Percentiles rank a stretch among this genome's conserved stretches.
Evolutionary conservation across 306 rosid species (phyloP).

Genomic region (Castanea crenata): DNA sequence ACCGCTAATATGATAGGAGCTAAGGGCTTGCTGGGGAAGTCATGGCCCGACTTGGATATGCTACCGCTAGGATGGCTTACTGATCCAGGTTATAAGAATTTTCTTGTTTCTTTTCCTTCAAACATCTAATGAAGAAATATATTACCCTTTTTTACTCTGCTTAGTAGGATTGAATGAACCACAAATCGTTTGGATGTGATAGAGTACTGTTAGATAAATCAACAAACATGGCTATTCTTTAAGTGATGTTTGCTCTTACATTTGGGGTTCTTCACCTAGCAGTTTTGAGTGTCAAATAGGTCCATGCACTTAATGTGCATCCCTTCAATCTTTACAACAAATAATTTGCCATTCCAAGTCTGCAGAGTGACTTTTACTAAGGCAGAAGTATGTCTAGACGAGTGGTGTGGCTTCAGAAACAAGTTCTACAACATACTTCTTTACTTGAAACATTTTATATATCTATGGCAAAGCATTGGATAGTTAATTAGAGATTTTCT

Average conservation of each 20-base stretch:
- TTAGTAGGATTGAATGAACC: constrained; percentile 16
- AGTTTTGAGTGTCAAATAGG: background rate
- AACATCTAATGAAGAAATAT: constrained; percentile 5
- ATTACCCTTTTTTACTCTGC: background rate
- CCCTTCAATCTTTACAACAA: background rate
- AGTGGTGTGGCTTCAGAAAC: background rate
- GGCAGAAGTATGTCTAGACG: background rate
- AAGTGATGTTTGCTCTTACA: background rate
- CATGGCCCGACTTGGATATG: constrained; percentile 99
- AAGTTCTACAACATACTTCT: background rate
- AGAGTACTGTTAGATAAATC: constrained; percentile 1
- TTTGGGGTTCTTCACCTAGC: background rate
- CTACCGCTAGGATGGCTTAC: constrained; percentile 96
- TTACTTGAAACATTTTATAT: background rate
- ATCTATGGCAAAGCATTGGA: constrained; percentile 6
- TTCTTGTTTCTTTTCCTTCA: constrained; percentile 1
- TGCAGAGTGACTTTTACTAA: background rate
- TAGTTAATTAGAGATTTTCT: constrained; percentile 2
- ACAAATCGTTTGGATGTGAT: background rate
- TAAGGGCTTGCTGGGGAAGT: constrained; percentile 70
- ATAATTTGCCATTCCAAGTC: background rate
- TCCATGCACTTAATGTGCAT: background rate
- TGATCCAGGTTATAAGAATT: constrained; percentile 53
- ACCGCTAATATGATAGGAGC: constrained; percentile 70
- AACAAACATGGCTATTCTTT: background rate